Evolutionary conservation across 179 eudicot species (phyloP), one percentile per base, ranked within the genome.

Genomic region (Spinacia oleracea): DNA sequence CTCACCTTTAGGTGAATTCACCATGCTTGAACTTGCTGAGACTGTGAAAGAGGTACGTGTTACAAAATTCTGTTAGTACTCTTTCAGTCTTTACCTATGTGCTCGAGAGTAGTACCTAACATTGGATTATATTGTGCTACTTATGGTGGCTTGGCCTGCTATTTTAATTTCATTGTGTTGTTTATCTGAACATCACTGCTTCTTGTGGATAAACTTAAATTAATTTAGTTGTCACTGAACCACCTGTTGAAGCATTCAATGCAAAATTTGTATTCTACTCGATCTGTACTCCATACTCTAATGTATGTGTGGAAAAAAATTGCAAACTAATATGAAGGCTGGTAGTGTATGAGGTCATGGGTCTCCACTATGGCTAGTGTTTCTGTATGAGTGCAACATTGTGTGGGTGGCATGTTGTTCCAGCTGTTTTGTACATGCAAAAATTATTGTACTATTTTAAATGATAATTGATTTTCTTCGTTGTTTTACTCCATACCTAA

Each of bases 21-120:
- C 98, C 20, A 96, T 96, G 97, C 77, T 90, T 73, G 98, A 96
- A 84, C 98, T 96, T 67, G 98, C 98, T 25, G 97, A 96, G 84
- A 88, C 88, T 11, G 99, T 96, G 83, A 93, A 96, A 83, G 98
- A 96, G 98, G 98, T 89, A n/a, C 82, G 90, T 81, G 90, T 81
- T 34, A 23, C 69, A 53, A 11, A 43, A 4, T 53, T 6, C 7
- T 15, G 6, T 48, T 48, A 18, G 4, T 42, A 8, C 15, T 10
- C 6, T 66, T 25, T 3, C 4, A 38, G 40, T 38, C 40, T 38
- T 38, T 38, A 43, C 66, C 66, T 42, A 46, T 7, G 58, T 25
- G 0, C 51, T 25, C 27, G 35, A 70, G 73, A 5, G 74, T 70
- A 12, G n/a, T 6, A 40, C 6, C 10, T 4, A 23, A n/a, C 4